Conservation (phyloP, 2,329 filamentous ascomycete genomes). For the Davidsoniella eucalypti region DNA sequence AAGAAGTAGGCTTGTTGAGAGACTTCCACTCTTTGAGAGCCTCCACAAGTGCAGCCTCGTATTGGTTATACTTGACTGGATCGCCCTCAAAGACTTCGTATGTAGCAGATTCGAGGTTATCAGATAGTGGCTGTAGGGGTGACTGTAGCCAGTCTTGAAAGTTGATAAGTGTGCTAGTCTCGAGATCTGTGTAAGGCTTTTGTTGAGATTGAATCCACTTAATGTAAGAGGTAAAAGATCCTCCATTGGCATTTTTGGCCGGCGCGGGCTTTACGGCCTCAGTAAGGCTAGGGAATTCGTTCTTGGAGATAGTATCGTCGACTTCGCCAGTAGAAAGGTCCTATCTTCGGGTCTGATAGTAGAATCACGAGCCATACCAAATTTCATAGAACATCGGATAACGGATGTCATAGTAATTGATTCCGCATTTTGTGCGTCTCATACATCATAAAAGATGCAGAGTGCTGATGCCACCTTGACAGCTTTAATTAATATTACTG, state of each 20-base stretch:
- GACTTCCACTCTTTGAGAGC: constrained; percentile 67
- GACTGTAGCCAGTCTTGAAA: constrained; percentile 93
- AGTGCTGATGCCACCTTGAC: no score
- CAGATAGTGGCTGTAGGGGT: constrained; percentile 81
- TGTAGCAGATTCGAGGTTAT: constrained; percentile 92
- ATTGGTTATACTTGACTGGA: constrained; percentile 94
- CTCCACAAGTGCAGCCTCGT: constrained; percentile 67
- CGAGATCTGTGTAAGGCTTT: constrained; percentile 37
- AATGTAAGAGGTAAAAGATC: constrained; percentile 57
- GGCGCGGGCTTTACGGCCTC: constrained; percentile 36
- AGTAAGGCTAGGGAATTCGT: constrained; percentile 51
- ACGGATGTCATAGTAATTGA: no score
- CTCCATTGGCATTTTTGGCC: constrained; percentile 18
- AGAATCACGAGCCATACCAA: no score
- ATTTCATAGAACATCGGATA: no score
- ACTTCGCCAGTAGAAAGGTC: constrained; percentile 18
- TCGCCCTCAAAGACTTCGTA: constrained; percentile 99
- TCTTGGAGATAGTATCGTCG: constrained; percentile 22
- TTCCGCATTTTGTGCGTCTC: no score
- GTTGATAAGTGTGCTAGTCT: constrained; percentile 34
- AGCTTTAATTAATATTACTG: no score
- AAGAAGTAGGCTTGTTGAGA: constrained; percentile 57
- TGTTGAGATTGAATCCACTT: constrained; percentile 73
- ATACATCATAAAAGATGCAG: no score
- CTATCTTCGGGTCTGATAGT: no score